Base-by-base conservation (phyloP, 2,329 filamentous ascomycete species). In the Colletotrichum tropicale region DNA sequence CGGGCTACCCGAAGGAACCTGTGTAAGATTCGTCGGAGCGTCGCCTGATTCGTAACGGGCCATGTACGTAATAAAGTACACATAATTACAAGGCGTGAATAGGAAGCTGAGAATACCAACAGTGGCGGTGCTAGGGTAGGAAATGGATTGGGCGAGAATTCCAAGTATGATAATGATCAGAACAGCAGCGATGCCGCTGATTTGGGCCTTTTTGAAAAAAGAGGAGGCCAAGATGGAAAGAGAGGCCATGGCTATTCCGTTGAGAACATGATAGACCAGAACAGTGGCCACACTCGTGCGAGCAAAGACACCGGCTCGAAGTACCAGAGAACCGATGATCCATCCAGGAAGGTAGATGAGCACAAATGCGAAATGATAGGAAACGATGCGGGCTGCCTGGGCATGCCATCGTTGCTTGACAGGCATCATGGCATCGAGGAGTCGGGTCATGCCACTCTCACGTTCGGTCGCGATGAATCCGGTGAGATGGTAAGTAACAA, bases 391-490 rank as follows among this genome's bases (percentile, higher is more conserved):
- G 3, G 94, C 93, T 26, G 92, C 91, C 84, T 96, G 95, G 12
- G 94, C 92, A 80, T 95, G 89, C 95, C 95, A 98, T 58, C 91
- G 87, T 65, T 89, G 89, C 70, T 89, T 89, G 71, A 94, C 94
- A 1, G 95, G 94, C 88, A 97, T 96, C 95, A 98, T 98, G 70
- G 95, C 94, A 84, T 98, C 96, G 58, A 98, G 92, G 32, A 98
- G 88, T 77, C 96, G 94, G 6, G 95, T 95, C 90, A 98, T 97
- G 74, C 96, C 96, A 18, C 92, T 88, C 86, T 98, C 96, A 71
- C 96, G 89, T 85, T 98, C 96, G 3, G 93, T 92, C 9, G 96
- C 96, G 82, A 98, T 93, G 80, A 96, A 92, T 10, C 96, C 96
- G 0, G 95, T 95, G 72, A 98, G 88, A 80, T 98, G 96, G 82